Evolutionary conservation across 371 early-diverging fungal species (phyloP).

Genomic region (Thermomucor indicae-seudaticae): DNA sequence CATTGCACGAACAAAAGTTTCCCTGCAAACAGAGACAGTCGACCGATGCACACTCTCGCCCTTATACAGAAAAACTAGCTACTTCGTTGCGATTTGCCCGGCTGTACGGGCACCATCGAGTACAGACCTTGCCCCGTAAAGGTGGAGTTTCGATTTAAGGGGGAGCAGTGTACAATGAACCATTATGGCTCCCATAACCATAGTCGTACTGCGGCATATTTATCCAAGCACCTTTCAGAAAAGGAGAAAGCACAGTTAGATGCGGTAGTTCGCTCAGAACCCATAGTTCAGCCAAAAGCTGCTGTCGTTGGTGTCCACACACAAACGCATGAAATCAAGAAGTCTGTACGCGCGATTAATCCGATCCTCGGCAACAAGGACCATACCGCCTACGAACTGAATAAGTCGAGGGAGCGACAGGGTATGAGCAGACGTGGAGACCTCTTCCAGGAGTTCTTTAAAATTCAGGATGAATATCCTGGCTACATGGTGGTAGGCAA

Average conservation of each 20-base stretch:
- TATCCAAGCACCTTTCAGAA: neutral
- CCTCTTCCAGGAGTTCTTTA: neutral
- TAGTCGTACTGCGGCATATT: neutral
- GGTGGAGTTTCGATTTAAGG: too few relatives aligned
- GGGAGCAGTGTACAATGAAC: neutral
- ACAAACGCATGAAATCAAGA: neutral
- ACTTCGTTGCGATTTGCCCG: too few relatives aligned
- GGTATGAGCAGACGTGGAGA: neutral
- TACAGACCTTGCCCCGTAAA: too few relatives aligned
- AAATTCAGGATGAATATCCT: neutral
- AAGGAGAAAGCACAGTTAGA: neutral
- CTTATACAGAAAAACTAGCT: too few relatives aligned
- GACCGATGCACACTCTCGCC: too few relatives aligned
- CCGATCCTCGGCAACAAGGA: neutral
- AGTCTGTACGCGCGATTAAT: neutral
- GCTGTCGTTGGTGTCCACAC: neutral
- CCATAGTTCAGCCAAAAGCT: neutral
- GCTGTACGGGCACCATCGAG: too few relatives aligned
- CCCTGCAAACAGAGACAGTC: too few relatives aligned
- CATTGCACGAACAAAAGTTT: neutral
- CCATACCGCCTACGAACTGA: neutral
- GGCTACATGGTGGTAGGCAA: neutral
- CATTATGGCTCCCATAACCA: neutral
- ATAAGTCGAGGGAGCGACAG: neutral
- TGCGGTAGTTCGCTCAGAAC: too few relatives aligned